These are phyloP conservation scores for Spathaspora hagerdaliae DNA, from an alignment of 805 yeast genomes.

Conservation along the genomic window DNA sequence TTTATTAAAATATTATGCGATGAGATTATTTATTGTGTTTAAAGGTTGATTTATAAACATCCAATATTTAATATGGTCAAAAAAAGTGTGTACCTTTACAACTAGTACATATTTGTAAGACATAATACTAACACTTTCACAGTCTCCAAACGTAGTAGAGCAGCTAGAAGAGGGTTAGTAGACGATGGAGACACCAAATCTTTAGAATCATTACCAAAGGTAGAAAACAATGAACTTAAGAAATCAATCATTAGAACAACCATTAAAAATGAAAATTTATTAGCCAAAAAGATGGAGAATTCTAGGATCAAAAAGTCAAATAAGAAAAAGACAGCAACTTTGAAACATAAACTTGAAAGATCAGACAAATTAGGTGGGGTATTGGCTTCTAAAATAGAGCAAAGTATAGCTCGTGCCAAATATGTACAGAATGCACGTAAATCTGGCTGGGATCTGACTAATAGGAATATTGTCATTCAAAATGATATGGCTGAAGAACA, in stretches of 20 bases:
- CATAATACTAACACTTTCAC: slow-evolving; percentile 6
- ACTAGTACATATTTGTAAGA: not conserved
- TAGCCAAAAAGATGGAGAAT: slow-evolving; percentile 52
- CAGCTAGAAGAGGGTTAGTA: slow-evolving; percentile 66
- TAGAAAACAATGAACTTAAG: slow-evolving; percentile 54
- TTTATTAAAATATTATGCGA: not conserved
- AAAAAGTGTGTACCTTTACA: slow-evolving; percentile 28
- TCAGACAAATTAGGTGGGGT: slow-evolving; percentile 52
- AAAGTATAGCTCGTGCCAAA: slow-evolving; percentile 61
- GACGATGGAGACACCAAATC: slow-evolving; percentile 42
- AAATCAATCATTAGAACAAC: slow-evolving; percentile 65
- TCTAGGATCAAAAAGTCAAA: slow-evolving; percentile 21
- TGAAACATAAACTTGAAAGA: slow-evolving; percentile 40
- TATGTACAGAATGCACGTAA: slow-evolving; percentile 60
- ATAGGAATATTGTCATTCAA: slow-evolving; percentile 24
- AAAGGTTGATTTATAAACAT: too few relatives aligned
- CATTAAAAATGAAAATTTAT: slow-evolving; percentile 59
- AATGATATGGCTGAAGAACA: slow-evolving; percentile 3
- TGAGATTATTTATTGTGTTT: not conserved
- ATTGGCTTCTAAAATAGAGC: slow-evolving; percentile 57
- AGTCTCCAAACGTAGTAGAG: slow-evolving; percentile 69
- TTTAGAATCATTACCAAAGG: slow-evolving; percentile 52
- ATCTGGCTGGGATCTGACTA: slow-evolving; percentile 70
- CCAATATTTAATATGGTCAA: slow-evolving; percentile 27
- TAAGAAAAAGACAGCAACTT: slow-evolving; percentile 27